Percentiles rank a stretch among this genome's conserved stretches.
These are phyloP conservation scores for Passiflora organensis DNA, from an alignment of 345 rosid genomes.

Conservation along the genomic window DNA sequence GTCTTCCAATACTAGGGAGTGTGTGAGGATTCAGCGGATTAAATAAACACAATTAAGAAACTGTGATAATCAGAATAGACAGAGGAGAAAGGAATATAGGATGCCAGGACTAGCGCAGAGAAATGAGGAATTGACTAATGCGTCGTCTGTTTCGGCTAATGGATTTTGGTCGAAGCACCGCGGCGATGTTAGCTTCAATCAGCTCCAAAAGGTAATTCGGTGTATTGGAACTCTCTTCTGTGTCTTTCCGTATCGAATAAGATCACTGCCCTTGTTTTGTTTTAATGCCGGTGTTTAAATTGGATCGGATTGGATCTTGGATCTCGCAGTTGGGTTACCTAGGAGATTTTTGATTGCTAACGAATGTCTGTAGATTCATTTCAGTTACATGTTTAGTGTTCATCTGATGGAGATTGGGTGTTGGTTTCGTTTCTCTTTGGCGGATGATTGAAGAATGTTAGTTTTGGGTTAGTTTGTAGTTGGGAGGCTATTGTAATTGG, in stretches of 20 bases:
- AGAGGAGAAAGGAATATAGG: constrained; percentile 7
- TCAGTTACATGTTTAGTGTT: neutral
- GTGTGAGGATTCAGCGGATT: too few species aligned
- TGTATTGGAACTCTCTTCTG: neutral
- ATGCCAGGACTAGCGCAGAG: constrained; percentile 84
- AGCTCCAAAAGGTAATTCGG: constrained; percentile 81
- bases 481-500: too few species aligned
- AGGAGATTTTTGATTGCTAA: neutral
- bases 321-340: constrained; percentile 10
- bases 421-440: neutral
- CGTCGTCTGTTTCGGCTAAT: constrained; percentile 27
- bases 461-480: constrained; percentile 6
- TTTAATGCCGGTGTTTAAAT: too few species aligned
- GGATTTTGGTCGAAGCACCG: constrained; percentile 73
- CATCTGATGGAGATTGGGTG: neutral
- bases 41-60: neutral
- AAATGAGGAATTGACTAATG: constrained; percentile 54
- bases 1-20: neutral
- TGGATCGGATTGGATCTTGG: constrained; percentile 41
- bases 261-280: constrained; percentile 19
- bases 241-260: constrained; percentile 16
- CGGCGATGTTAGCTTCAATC: constrained; percentile 66
- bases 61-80: neutral
- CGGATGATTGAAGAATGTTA: neutral
- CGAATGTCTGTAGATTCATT: neutral